A percentile compares a stretch with the other conserved stretches of the same genome.
Evolutionary conservation across 2,329 filamentous ascomycete species (phyloP).

Genomic region (Scortechinia acanthostroma): DNA sequence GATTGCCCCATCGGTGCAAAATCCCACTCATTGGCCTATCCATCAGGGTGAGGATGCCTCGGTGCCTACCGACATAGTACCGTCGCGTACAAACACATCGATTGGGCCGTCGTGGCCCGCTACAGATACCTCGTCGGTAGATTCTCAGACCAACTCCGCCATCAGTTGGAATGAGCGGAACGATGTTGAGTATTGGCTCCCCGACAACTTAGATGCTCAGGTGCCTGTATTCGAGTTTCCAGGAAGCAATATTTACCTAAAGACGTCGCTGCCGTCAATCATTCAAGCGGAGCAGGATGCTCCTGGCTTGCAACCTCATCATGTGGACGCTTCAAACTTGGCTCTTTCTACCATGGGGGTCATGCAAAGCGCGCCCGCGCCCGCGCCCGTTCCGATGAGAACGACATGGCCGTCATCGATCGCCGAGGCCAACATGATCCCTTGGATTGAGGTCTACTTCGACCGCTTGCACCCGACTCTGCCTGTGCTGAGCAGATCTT

Average conservation of each 20-base stretch:
- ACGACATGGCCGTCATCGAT: slow-evolving; percentile 26
- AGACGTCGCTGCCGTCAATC: slow-evolving; percentile 6
- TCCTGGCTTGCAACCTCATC: neutral
- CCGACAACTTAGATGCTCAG: slow-evolving; percentile 20
- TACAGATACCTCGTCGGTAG: neutral
- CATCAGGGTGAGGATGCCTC: too few relatives aligned
- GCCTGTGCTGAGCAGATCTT: slow-evolving; percentile 26
- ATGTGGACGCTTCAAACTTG: neutral
- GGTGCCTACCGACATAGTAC: too few relatives aligned
- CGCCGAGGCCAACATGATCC: slow-evolving; percentile 23
- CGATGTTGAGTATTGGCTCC: slow-evolving; percentile 22
- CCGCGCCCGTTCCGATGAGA: slow-evolving; percentile 10
- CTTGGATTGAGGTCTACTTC: slow-evolving; percentile 27
- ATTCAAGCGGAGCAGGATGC: neutral
- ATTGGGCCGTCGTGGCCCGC: neutral
- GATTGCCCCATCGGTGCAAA: too few relatives aligned
- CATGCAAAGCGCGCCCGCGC: neutral
- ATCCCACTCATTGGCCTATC: too few relatives aligned
- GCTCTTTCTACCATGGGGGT: too few relatives aligned
- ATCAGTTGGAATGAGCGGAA: neutral
- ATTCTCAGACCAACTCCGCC: neutral
- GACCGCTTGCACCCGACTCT: slow-evolving; percentile 30
- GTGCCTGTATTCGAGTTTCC: slow-evolving; percentile 19
- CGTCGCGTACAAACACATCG: neutral
- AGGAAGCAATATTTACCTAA: slow-evolving; percentile 21